Percentiles rank a stretch among this genome's conserved stretches.
Conservation (phyloP, 2,329 filamentous ascomycete species). For the Allantophomopsis lycopodina region DNA sequence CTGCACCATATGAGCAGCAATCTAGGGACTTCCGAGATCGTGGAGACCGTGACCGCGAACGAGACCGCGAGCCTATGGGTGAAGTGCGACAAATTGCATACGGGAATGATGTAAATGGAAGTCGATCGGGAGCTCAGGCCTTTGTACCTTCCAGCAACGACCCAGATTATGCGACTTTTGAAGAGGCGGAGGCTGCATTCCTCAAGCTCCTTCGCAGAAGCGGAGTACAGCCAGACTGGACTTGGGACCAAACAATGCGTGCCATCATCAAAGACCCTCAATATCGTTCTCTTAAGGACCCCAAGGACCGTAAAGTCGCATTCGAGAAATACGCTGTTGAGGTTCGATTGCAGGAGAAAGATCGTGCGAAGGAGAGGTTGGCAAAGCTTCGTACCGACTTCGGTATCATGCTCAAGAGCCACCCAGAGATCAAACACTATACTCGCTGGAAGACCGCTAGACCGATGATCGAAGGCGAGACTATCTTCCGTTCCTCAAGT, state of each 20-base stretch:
- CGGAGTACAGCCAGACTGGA: conserved; percentile 82
- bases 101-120: conserved; percentile 33
- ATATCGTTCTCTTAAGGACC: conserved; percentile 85
- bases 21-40: no score
- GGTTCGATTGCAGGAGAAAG: conserved; percentile 82
- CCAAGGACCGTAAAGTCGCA: conserved; percentile 75
- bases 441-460: conserved; percentile 94
- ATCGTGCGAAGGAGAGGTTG: conserved; percentile 83
- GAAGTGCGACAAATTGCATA: conserved; percentile 45
- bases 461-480: conserved; percentile 88
- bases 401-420: conserved; percentile 86
- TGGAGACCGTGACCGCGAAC: conserved; percentile 1
- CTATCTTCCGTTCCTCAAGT: conserved; percentile 83
- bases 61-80: conserved; percentile 26
- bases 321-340: conserved; percentile 95
- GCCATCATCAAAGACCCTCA: conserved; percentile 81
- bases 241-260: conserved; percentile 81
- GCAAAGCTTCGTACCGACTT: conserved; percentile 90
- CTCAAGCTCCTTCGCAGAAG: conserved; percentile 76
- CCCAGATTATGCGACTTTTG: conserved; percentile 63
- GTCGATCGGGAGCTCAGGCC: conserved; percentile 29
- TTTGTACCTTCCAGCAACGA: conserved; percentile 54
- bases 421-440: conserved; percentile 94
- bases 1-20: conserved; percentile 16
- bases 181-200: conserved; percentile 90